phyloP scores from a whole-genome alignment of 371 early-diverging fungal genomes.

The Mortierella sp. region DNA sequence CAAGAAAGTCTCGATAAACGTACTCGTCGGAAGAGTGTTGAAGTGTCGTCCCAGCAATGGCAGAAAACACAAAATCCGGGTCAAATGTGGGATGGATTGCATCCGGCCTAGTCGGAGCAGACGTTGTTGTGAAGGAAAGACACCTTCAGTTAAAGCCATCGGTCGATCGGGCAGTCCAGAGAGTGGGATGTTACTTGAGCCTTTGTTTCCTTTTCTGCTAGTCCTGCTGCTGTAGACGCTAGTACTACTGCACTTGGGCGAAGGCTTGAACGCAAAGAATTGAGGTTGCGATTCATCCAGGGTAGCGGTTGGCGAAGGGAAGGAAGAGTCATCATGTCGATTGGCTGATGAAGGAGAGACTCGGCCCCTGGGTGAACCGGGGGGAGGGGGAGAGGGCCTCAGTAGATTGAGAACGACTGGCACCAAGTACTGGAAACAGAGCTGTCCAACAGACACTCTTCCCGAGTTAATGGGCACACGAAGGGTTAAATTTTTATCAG shows the following conservation, averaged over 20 bases:
- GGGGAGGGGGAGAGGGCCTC: background rate
- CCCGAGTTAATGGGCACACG: slow-evolving; percentile 9
- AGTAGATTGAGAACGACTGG: slow-evolving; percentile 24
- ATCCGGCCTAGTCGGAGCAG: slow-evolving; percentile 8
- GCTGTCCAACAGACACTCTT: slow-evolving; percentile 23
- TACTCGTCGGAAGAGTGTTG: slow-evolving; percentile 30
- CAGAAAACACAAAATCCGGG: slow-evolving; percentile 33
- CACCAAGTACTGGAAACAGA: slow-evolving; percentile 37
- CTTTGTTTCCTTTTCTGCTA: no score
- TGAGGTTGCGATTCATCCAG: background rate
- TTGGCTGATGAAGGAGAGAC: no score
- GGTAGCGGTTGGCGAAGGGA: background rate
- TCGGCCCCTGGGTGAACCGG: no score
- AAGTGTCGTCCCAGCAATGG: slow-evolving; percentile 45
- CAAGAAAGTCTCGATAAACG: slow-evolving; percentile 39
- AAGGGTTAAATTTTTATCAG: slow-evolving; percentile 7
- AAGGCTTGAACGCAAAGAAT: no score
- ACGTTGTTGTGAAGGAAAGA: slow-evolving; percentile 12
- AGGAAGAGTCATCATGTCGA: background rate
- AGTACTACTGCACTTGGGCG: no score
- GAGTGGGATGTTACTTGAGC: no score
- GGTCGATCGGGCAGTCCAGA: no score
- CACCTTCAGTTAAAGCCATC: background rate
- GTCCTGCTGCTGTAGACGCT: no score
- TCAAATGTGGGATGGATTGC: slow-evolving; percentile 20